Evolutionary conservation across 1,284 basidiomycete genomes (phyloP).

Genomic region (Cryptococcus hybrid): DNA sequence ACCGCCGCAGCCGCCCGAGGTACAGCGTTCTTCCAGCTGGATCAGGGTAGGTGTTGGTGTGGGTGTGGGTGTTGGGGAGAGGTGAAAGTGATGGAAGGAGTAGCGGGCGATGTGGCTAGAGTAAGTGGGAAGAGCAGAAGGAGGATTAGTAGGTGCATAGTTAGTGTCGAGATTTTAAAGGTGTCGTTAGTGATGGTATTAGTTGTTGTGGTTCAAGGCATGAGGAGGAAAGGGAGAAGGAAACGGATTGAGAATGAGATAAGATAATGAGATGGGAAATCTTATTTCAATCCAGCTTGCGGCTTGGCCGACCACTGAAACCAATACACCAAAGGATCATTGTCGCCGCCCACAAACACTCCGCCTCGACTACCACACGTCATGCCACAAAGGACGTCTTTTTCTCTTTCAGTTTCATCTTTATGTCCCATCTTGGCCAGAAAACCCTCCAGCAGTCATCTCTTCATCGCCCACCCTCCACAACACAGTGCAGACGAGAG

Average conservation of each 20-base stretch:
- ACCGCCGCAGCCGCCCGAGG: constrained; percentile 20
- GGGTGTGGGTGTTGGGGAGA: not conserved
- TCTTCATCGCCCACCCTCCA: too few species aligned
- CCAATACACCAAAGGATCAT: too few species aligned
- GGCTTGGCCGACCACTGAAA: too few species aligned
- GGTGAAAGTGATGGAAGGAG: not conserved
- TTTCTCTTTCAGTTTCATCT: too few species aligned
- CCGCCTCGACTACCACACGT: too few species aligned
- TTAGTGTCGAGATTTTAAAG: not conserved
- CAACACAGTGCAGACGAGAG: too few species aligned
- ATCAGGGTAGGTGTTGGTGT: not conserved
- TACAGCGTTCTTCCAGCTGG: constrained; percentile 8
- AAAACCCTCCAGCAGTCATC: too few species aligned
- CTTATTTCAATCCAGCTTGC: not conserved
- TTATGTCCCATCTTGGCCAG: too few species aligned
- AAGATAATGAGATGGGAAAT: not conserved
- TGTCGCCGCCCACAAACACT: too few species aligned
- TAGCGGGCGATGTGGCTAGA: not conserved
- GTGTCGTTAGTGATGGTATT: not conserved
- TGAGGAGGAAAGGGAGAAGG: not conserved
- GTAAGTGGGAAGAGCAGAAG: not conserved
- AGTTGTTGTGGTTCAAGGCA: not conserved
- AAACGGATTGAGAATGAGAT: not conserved
- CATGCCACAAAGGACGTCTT: too few species aligned
- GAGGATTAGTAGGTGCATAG: not conserved